Conservation (phyloP, 331 rosid species). For the Phaseolus coccineus region DNA sequence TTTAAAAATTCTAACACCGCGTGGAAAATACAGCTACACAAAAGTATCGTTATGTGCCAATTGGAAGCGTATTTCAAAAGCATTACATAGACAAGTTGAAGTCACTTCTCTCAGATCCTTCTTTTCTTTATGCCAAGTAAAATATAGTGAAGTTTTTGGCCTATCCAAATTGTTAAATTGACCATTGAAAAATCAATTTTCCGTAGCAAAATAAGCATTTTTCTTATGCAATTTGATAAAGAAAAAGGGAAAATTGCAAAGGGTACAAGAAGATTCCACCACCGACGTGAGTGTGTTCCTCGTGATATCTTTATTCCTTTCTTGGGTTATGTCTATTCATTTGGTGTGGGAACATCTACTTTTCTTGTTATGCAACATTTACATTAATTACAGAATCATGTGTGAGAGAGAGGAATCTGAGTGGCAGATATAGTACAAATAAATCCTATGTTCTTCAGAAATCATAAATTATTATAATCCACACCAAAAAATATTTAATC, state of each 20-base stretch:
- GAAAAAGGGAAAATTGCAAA: conserved; percentile 32
- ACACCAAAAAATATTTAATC: too few relatives aligned
- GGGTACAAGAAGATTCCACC: conserved; percentile 40
- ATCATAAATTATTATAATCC: conserved; percentile 12
- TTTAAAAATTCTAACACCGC: conserved; percentile 28
- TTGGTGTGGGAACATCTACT: conserved; percentile 23
- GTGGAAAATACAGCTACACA: conserved; percentile 25
- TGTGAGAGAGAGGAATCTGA: conserved; percentile 4
- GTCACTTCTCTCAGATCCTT: not conserved
- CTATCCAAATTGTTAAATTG: not conserved
- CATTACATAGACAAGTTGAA: not conserved
- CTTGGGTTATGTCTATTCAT: conserved; percentile 13
- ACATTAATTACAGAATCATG: conserved; percentile 8
- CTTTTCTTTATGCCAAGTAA: not conserved
- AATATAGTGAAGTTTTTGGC: not conserved
- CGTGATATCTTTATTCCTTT: conserved; percentile 46
- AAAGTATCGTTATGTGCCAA: conserved; percentile 18
- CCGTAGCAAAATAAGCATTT: not conserved
- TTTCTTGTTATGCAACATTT: conserved; percentile 35
- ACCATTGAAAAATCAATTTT: not conserved
- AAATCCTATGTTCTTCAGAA: conserved; percentile 6
- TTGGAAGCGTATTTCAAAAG: conserved; percentile 15
- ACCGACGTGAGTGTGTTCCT: conserved; percentile 40
- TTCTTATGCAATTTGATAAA: not conserved
- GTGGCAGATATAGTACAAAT: conserved; percentile 21